These are phyloP conservation scores for Fusarium buxicola DNA, from an alignment of 2,329 filamentous ascomycete species.

Conservation along the genomic window DNA sequence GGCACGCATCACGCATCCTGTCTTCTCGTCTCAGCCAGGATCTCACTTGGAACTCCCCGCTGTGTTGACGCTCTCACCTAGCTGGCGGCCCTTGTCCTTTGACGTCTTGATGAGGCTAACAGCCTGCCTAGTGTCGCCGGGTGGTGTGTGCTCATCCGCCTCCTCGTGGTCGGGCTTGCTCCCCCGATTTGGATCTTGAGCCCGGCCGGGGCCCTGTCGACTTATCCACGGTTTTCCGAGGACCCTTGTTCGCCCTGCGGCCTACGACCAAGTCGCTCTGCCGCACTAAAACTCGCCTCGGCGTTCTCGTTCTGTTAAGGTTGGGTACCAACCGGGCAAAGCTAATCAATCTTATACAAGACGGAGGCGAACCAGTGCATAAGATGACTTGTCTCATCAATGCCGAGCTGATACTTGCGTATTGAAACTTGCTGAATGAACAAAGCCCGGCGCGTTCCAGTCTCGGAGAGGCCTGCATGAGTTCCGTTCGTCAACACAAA, in stretches of 20 bases:
- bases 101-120: conserved; percentile 32
- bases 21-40: conserved; percentile 9
- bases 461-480: conserved; percentile 18
- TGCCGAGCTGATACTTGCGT: conserved; percentile 15
- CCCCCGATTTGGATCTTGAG: conserved; percentile 40
- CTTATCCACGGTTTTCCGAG: conserved; percentile 31
- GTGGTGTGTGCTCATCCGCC: conserved; percentile 38
- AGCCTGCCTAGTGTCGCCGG: conserved; percentile 33
- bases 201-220: conserved; percentile 32
- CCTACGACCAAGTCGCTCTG: conserved; percentile 33
- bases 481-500: conserved; percentile 6
- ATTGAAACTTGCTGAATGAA: conserved; percentile 20
- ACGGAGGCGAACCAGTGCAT: conserved; percentile 19
- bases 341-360: conserved; percentile 38
- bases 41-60: conserved; percentile 1
- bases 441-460: conserved; percentile 24
- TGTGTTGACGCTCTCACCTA: conserved; percentile 17
- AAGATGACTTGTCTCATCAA: conserved; percentile 22
- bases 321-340: conserved; percentile 11
- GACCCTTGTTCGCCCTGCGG: conserved; percentile 32
- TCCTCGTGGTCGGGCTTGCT: conserved; percentile 33
- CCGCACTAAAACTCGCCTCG: conserved; percentile 37
- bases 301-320: conserved; percentile 21
- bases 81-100: conserved; percentile 16
- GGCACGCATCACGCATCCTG: conserved; percentile 14